A percentile compares a stretch with the other conserved stretches of the same genome.
phyloP scores from a whole-genome alignment of 106 monocot genomes.

The Dendrobium officinale region DNA sequence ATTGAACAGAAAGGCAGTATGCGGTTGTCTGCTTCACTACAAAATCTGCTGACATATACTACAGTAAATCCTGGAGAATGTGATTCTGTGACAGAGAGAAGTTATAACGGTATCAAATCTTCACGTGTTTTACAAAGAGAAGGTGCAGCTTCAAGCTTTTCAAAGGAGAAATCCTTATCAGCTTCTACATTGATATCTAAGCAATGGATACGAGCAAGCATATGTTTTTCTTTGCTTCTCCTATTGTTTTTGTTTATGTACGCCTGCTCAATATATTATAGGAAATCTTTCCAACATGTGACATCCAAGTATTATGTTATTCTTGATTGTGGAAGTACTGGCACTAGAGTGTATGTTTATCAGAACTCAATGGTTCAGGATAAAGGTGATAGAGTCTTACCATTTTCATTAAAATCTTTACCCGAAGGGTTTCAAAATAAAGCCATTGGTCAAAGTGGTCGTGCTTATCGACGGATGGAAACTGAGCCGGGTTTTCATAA shows the following conservation, averaged over 20 bases:
- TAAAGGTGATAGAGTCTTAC: slow-evolving; percentile 27
- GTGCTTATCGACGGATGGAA: slow-evolving; percentile 96
- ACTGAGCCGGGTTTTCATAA: slow-evolving; percentile 93
- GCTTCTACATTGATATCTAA: slow-evolving; percentile 32
- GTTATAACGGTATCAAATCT: slow-evolving; percentile 24
- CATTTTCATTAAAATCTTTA: slow-evolving; percentile 65
- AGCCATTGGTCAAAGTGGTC: slow-evolving; percentile 38
- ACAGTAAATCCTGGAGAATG: slow-evolving; percentile 32
- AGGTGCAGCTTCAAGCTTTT: slow-evolving; percentile 52
- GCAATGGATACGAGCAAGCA: slow-evolving; percentile 30
- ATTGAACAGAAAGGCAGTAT: slow-evolving; percentile 26
- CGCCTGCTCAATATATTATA: slow-evolving; percentile 35
- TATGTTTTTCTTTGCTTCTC: slow-evolving; percentile 23
- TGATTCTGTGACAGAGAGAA: slow-evolving; percentile 34
- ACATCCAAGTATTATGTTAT: slow-evolving; percentile 63
- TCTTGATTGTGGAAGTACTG: slow-evolving; percentile 95
- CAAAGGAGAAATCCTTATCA: slow-evolving; percentile 64
- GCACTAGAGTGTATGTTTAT: slow-evolving; percentile 89
- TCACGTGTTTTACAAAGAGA: slow-evolving; percentile 47
- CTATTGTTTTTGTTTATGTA: slow-evolving; percentile 36
- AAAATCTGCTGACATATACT: slow-evolving; percentile 56
- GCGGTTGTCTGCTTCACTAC: slow-evolving; percentile 65
- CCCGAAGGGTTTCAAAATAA: slow-evolving; percentile 46
- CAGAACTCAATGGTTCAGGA: slow-evolving; percentile 44
- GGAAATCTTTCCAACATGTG: slow-evolving; percentile 29